Evolutionary conservation across 108 stramenopile genomes (phyloP).

Genomic region (Nannochloropsis salina): DNA sequence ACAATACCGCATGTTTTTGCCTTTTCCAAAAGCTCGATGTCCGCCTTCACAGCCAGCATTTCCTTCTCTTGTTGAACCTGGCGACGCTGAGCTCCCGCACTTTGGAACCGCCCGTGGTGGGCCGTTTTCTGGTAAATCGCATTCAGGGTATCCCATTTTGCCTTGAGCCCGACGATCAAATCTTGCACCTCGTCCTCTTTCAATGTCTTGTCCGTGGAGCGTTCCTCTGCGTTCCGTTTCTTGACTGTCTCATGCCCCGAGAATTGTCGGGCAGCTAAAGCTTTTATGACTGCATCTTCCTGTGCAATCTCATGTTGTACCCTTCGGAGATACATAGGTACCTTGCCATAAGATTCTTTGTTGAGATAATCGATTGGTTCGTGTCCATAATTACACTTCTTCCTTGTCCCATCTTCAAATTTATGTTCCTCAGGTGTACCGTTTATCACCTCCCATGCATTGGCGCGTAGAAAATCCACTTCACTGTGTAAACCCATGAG

Average conservation of each 20-base stretch:
- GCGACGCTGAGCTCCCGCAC: background rate
- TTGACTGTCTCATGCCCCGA: background rate
- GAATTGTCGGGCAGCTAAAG: background rate
- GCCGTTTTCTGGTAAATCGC: background rate
- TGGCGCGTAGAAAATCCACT: background rate
- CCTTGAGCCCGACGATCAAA: background rate
- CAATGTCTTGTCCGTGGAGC: background rate
- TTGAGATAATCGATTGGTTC: background rate
- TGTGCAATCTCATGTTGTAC: background rate
- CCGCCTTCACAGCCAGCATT: background rate
- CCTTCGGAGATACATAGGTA: background rate
- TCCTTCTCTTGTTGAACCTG: background rate
- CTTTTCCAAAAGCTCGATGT: background rate
- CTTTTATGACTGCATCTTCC: background rate
- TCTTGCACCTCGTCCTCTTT: background rate
- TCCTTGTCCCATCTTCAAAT: background rate
- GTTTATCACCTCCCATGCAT: background rate
- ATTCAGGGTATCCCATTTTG: conserved; percentile 1
- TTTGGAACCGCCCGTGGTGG: background rate
- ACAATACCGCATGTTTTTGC: background rate
- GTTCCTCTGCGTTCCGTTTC: background rate
- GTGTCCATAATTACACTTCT: background rate
- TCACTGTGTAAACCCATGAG: background rate
- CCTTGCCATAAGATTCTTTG: background rate
- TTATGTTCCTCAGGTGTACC: background rate